Base-by-base conservation (phyloP, 345 rosid species). In the Salix brachista region DNA sequence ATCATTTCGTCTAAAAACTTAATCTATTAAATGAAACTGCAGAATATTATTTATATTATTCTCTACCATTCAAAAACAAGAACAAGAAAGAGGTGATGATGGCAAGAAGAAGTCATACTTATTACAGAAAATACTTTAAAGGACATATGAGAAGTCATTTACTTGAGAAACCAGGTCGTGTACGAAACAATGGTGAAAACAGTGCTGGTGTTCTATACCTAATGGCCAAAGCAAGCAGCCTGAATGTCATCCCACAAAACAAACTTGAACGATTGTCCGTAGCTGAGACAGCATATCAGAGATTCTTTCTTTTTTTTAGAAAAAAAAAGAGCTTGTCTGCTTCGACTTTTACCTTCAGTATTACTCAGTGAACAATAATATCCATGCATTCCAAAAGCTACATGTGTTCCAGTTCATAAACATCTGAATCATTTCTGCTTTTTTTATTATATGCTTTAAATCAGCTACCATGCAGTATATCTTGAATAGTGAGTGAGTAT, bases 221-320 rank as follows among this genome's bases (percentile, higher is more conserved):
- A 11, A 44, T 18, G 44, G 44, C 8, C 13, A 18, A 25, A 41
- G 25, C 26, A 25, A 65, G 26, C 37, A 69, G 30, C 42, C 73
- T 76, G 67, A 61, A 75, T 21, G 64, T 1, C 52, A 23, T 60
- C 36, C 70, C 80, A 25, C 80, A 9, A 26, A 41, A 21, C 69
- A 39, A 12, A 54, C 26, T 67, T 42, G 73, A 74, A 68, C 68
- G 74, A 73, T 68, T 79, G 62, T 73, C 60, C 30, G 6, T 56
- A 21, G 54, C 54, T 48, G 75, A 71, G 75, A 39, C 76, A 66
- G 46, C 67, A 72, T 13, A 73, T 74, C 67, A 70, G 79, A 75
- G 79, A 75, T 70, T 75, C 81, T 34, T 68, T 68, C 70, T 56
- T 67, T 56, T 69, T 74, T 69, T 67, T 64, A 70, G 67, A 75